phyloP scores from a whole-genome alignment of 805 yeast species.

The Wickerhamomyces subpelliculosus region DNA sequence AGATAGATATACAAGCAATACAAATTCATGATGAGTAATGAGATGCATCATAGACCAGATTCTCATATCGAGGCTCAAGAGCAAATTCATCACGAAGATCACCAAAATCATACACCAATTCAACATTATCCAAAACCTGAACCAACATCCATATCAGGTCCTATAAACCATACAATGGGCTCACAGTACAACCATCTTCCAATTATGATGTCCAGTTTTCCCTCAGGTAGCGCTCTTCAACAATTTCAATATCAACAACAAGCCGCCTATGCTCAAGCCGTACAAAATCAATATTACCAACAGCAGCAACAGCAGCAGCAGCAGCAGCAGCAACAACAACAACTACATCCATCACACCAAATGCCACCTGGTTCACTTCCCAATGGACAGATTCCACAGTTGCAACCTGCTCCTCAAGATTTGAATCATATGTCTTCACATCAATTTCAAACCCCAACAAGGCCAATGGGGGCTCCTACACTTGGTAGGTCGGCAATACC shows the following conservation, averaged over 20 bases:
- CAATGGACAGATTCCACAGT: constrained; percentile 1
- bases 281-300: constrained; percentile 6
- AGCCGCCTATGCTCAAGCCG: constrained; percentile 7
- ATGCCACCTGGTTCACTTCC: constrained; percentile 6
- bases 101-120: neutral
- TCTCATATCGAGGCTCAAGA: neutral
- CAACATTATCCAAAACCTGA: neutral
- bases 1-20: no score
- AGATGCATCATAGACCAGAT: neutral
- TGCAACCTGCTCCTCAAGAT: neutral
- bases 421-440: neutral
- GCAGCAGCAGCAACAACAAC: constrained; percentile 8
- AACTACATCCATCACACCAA: constrained; percentile 5
- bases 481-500: no score
- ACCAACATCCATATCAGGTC: constrained; percentile 1
- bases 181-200: constrained; percentile 2
- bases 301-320: constrained; percentile 11
- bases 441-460: constrained; percentile 20
- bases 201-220: constrained; percentile 1
- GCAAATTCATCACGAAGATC: neutral
- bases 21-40: neutral
- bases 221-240: constrained; percentile 3
- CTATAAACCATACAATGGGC: neutral
- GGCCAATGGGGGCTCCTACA: constrained; percentile 11
- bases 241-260: constrained; percentile 14